phyloP scores from a whole-genome alignment of 2,329 filamentous ascomycete genomes.

The Calonectria pseudoreteaudii region DNA sequence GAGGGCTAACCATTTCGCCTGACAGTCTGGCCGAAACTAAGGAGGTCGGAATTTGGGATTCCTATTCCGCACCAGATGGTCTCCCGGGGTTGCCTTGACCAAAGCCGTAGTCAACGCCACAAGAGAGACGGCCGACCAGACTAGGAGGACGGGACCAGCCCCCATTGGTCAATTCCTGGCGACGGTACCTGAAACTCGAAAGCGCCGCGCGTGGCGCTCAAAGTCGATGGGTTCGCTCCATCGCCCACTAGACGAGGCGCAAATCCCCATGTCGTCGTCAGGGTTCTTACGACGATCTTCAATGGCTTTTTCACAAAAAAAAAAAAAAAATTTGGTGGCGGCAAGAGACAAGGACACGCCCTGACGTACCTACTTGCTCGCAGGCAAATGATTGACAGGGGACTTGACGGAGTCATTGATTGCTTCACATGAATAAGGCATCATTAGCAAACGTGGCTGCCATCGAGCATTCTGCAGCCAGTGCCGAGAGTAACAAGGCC shows the following conservation, averaged over 20 bases:
- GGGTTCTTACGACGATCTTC: background rate
- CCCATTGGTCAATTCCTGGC: constrained; percentile 35
- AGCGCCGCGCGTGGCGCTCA: constrained; percentile 38
- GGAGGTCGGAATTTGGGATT: constrained; percentile 19
- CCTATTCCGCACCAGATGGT: constrained; percentile 24
- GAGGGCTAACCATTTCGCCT: background rate
- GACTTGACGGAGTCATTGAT: background rate
- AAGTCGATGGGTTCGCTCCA: constrained; percentile 30
- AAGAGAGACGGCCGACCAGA: constrained; percentile 29
- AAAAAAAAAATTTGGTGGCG: no score
- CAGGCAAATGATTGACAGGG: background rate
- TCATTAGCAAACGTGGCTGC: background rate
- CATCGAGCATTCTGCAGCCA: background rate
- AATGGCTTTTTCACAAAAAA: background rate
- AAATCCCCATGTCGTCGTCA: constrained; percentile 15
- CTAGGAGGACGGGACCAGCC: constrained; percentile 34
- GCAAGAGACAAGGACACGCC: background rate
- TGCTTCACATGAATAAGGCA: background rate
- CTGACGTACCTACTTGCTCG: background rate
- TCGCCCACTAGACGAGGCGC: background rate
- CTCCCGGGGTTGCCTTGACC: constrained; percentile 21
- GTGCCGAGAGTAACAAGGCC: background rate
- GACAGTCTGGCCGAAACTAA: constrained; percentile 16
- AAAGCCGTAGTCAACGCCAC: constrained; percentile 33
- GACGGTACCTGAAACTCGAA: constrained; percentile 42